Evolutionary conservation across 305 asterid genomes (phyloP).

Genomic region (Coffea humblotiana): DNA sequence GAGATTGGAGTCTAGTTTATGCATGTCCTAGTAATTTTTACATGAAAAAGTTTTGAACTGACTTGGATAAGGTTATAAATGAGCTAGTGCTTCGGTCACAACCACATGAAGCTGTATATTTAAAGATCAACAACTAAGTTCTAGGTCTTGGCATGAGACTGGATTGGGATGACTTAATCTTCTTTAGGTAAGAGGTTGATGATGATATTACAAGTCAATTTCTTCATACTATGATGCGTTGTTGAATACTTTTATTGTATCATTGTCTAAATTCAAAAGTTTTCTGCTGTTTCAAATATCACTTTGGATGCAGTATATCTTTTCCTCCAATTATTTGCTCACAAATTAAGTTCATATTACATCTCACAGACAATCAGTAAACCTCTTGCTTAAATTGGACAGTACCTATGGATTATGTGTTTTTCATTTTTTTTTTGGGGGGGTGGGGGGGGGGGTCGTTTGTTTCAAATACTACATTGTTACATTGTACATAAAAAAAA

Average conservation of each 20-base stretch:
- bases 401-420: no score
- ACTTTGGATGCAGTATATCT: not conserved
- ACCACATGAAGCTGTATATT: slow-evolving; percentile 83
- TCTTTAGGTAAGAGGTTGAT: slow-evolving; percentile 56
- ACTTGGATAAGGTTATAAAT: slow-evolving; percentile 78
- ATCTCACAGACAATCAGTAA: not conserved
- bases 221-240: not conserved
- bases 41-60: slow-evolving; percentile 66
- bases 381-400: not conserved
- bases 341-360: not conserved
- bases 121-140: slow-evolving; percentile 77
- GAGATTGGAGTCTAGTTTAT: slow-evolving; percentile 95
- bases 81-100: slow-evolving; percentile 90
- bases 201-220: not conserved
- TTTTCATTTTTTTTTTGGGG: no score
- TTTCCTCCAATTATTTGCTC: not conserved
- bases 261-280: not conserved
- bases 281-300: not conserved
- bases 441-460: no score
- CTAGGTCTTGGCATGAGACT: slow-evolving; percentile 92
- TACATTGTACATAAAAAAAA: no score
- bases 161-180: slow-evolving; percentile 84
- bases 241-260: not conserved
- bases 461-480: no score
- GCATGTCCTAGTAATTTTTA: slow-evolving; percentile 85